A percentile compares a stretch with the other conserved stretches of the same genome.
These are phyloP conservation scores for Vicia villosa DNA, from an alignment of 306 rosid species.

Conservation along the genomic window DNA sequence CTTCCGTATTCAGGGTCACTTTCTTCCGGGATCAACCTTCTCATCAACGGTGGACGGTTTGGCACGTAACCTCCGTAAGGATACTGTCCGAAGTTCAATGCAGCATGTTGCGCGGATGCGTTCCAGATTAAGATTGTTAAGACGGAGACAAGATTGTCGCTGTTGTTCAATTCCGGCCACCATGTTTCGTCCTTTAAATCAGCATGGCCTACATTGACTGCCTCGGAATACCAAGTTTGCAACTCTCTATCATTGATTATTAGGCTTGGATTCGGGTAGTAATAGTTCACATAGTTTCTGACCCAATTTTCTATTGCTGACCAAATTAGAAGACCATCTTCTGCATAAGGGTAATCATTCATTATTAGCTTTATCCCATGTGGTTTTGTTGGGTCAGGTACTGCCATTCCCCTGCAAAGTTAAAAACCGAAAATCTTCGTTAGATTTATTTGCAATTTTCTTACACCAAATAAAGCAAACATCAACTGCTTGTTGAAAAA, in stretches of 20 bases:
- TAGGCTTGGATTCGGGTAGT: constrained; percentile 64
- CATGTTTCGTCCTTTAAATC: constrained; percentile 67
- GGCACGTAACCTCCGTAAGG: constrained; percentile 97
- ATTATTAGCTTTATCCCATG: constrained; percentile 76
- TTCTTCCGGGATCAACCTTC: constrained; percentile 79
- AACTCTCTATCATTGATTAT: constrained; percentile 71
- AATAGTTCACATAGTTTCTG: constrained; percentile 65
- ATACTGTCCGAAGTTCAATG: constrained; percentile 95
- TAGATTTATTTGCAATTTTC: constrained; percentile 34
- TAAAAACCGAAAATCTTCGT: constrained; percentile 8
- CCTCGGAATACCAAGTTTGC: constrained; percentile 86
- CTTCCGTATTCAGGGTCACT: constrained; percentile 65
- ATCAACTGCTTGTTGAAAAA: background rate
- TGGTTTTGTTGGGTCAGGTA: constrained; percentile 78
- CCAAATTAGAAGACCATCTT: constrained; percentile 88
- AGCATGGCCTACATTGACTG: constrained; percentile 89
- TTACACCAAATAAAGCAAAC: constrained; percentile 28
- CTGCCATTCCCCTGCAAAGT: constrained; percentile 76
- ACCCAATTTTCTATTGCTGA: constrained; percentile 84
- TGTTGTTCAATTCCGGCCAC: constrained; percentile 76
- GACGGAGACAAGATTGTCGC: constrained; percentile 63
- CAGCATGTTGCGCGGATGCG: constrained; percentile 95
- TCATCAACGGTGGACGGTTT: constrained; percentile 84
- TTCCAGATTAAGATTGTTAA: constrained; percentile 86
- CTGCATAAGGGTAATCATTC: constrained; percentile 89